These are phyloP conservation scores for Huntiella omanensis DNA, from an alignment of 2,329 filamentous ascomycete genomes.

Conservation along the genomic window DNA sequence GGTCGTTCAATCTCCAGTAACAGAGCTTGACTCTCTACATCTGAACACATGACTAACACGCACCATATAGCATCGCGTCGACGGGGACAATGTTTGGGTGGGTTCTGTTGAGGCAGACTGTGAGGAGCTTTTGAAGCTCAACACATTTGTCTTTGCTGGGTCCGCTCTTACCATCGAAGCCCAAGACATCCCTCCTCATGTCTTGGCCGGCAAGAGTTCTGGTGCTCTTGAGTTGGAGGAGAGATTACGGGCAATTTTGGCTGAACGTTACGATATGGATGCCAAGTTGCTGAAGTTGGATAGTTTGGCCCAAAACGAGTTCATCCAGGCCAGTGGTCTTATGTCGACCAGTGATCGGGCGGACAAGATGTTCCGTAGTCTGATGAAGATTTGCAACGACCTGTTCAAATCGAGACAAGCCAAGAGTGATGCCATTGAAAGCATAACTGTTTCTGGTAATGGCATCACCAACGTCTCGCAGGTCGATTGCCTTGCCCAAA, in stretches of 20 bases:
- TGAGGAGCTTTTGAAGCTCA: constrained; percentile 45
- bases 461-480: constrained; percentile 51
- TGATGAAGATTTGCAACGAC: constrained; percentile 71
- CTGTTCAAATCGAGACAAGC: constrained; percentile 54
- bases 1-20: neutral
- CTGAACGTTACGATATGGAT: constrained; percentile 50
- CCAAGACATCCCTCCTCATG: constrained; percentile 1
- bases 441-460: constrained; percentile 68
- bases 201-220: constrained; percentile 22
- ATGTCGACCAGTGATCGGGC: constrained; percentile 53
- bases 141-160: constrained; percentile 51
- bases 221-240: constrained; percentile 43
- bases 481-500: constrained; percentile 57
- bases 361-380: constrained; percentile 75
- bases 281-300: constrained; percentile 70
- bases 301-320: constrained; percentile 51
- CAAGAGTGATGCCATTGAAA: constrained; percentile 61
- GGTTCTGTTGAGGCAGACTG: constrained; percentile 45
- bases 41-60: constrained; percentile 33
- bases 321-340: constrained; percentile 55
- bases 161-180: constrained; percentile 26
- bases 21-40: neutral
- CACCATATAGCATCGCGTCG: constrained; percentile 42
- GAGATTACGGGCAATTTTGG: constrained; percentile 52
- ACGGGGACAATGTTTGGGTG: constrained; percentile 51